Percentiles rank a stretch among this genome's conserved stretches.
phyloP scores from a whole-genome alignment of 129 eudicot species.

The Pseudognaphalium luteoalbum region DNA sequence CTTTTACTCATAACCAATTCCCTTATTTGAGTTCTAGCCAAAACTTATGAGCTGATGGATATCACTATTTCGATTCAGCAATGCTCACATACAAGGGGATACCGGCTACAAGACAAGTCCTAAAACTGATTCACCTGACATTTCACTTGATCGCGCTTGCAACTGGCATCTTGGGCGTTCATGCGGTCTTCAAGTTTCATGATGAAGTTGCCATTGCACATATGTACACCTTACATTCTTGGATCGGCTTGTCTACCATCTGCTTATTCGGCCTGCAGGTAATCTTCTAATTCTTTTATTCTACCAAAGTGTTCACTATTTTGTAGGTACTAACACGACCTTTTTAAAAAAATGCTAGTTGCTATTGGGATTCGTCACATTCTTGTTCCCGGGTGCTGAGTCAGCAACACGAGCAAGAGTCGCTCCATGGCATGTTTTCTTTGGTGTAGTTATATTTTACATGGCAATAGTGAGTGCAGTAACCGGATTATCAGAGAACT shows the following conservation, averaged over 20 bases:
- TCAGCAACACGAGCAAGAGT: constrained; percentile 47
- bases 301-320: neutral
- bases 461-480: constrained; percentile 49
- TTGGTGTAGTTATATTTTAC: constrained; percentile 47
- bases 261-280: constrained; percentile 68
- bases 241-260: constrained; percentile 76
- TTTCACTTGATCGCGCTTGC: constrained; percentile 60
- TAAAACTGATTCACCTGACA: constrained; percentile 55
- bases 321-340: constrained; percentile 14
- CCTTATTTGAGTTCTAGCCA: neutral
- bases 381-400: constrained; percentile 46
- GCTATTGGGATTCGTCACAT: constrained; percentile 43
- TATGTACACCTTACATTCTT: constrained; percentile 71
- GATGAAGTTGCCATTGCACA: constrained; percentile 45
- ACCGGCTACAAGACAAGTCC: constrained; percentile 36
- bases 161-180: constrained; percentile 59
- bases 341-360: constrained; percentile 37
- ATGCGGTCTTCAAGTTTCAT: constrained; percentile 67
- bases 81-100: constrained; percentile 57
- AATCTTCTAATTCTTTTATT: constrained; percentile 14
- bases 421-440: constrained; percentile 59
- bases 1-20: too few species aligned
- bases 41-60: neutral
- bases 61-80: constrained; percentile 39
- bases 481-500: constrained; percentile 56